Evolutionary conservation across 495 filamentous ascomycete species (phyloP).

Genomic region (Penicillium robsamsonii): DNA sequence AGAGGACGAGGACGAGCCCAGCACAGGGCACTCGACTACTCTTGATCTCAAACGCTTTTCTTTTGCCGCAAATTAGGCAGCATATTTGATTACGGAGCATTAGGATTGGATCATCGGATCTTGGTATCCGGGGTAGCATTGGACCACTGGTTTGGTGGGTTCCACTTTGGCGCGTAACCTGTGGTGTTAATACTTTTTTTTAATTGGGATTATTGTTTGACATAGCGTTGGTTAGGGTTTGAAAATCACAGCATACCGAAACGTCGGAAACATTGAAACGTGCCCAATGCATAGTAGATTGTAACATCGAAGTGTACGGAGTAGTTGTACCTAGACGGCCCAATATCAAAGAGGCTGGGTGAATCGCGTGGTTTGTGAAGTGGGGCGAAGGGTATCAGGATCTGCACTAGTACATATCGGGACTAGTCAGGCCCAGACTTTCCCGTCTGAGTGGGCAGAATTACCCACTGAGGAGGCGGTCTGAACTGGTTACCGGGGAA

Average conservation of each 20-base stretch:
- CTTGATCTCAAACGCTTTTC: slow-evolving; percentile 56
- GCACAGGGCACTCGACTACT: slow-evolving; percentile 16
- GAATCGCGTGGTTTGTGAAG: slow-evolving; percentile 18
- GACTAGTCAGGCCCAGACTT: slow-evolving; percentile 16
- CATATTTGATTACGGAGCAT: slow-evolving; percentile 22
- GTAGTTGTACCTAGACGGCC: neutral
- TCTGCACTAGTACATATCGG: slow-evolving; percentile 17
- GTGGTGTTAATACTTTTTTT: neutral
- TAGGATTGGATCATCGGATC: slow-evolving; percentile 11
- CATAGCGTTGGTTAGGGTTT: slow-evolving; percentile 15
- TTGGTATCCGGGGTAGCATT: slow-evolving; percentile 17
- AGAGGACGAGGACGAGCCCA: slow-evolving; percentile 33
- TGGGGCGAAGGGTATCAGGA: slow-evolving; percentile 23
- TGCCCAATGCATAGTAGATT: neutral
- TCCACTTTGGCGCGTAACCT: slow-evolving; percentile 12
- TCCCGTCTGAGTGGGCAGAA: slow-evolving; percentile 14
- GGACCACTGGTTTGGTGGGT: slow-evolving; percentile 9
- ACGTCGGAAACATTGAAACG: neutral
- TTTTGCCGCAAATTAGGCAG: slow-evolving; percentile 40
- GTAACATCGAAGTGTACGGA: neutral
- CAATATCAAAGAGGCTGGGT: slow-evolving; percentile 24
- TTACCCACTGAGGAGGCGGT: slow-evolving; percentile 33
- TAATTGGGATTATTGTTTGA: slow-evolving; percentile 9
- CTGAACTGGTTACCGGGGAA: slow-evolving; percentile 36
- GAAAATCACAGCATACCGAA: neutral